These are phyloP conservation scores for Pseudohalonectria lignicola DNA, from an alignment of 2,329 filamentous ascomycete species.

Conservation along the genomic window DNA sequence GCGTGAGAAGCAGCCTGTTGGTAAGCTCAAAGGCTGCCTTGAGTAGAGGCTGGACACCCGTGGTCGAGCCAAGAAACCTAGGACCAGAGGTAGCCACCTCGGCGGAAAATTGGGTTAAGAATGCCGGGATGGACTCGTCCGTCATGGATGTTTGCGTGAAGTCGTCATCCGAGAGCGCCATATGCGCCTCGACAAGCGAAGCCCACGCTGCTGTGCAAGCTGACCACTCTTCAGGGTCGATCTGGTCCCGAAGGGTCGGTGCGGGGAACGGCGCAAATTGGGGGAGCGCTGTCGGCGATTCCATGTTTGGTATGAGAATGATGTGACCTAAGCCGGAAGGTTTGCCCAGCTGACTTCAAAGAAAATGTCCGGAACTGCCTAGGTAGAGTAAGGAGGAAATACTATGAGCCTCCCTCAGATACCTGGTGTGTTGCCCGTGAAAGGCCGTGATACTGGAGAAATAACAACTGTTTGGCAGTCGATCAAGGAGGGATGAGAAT, in stretches of 20 bases:
- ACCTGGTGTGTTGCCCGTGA: too few relatives aligned
- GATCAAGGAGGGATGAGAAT: too few relatives aligned
- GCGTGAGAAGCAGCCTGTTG: constrained; percentile 30
- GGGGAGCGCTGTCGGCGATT: constrained; percentile 36
- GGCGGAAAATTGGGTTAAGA: constrained; percentile 56
- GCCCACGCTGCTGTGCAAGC: constrained; percentile 69
- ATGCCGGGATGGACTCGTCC: constrained; percentile 48
- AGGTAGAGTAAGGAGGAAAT: too few relatives aligned
- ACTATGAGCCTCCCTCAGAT: too few relatives aligned
- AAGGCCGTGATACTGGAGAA: too few relatives aligned
- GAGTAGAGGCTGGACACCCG: constrained; percentile 34
- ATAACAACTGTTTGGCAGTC: too few relatives aligned
- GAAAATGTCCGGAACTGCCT: too few relatives aligned
- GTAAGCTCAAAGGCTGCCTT: constrained; percentile 55
- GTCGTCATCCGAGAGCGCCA: constrained; percentile 44
- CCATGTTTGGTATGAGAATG: too few relatives aligned
- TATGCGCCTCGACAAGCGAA: constrained; percentile 51
- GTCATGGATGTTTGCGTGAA: constrained; percentile 40
- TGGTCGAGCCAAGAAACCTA: constrained; percentile 16
- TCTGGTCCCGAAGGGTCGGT: constrained; percentile 50
- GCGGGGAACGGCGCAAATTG: constrained; percentile 70
- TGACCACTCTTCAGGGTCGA: constrained; percentile 65
- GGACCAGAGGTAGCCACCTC: constrained; percentile 33
- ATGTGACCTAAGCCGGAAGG: not conserved
- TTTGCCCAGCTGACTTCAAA: not conserved